phyloP scores from a whole-genome alignment of 2,329 filamentous ascomycete genomes.

The Aspergillus sp. region DNA sequence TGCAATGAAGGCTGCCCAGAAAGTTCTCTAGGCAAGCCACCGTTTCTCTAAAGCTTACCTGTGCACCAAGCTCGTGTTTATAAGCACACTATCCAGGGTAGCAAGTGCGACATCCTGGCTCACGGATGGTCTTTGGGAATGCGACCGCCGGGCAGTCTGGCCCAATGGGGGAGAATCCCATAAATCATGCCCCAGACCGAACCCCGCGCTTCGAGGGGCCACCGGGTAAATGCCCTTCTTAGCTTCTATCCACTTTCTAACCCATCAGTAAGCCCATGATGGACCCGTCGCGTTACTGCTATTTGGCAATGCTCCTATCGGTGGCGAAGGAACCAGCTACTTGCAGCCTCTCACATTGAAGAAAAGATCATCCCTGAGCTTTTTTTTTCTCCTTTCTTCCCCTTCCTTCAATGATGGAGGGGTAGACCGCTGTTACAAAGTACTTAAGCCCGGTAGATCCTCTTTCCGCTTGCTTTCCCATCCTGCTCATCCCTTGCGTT shows the following conservation, averaged over 20 bases:
- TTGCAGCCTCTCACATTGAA: background rate
- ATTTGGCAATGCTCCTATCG: background rate
- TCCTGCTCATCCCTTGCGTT: conserved; percentile 14
- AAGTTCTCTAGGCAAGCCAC: background rate
- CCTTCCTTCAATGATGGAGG: background rate
- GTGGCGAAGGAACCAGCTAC: background rate
- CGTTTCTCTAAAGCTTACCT: background rate
- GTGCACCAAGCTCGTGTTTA: background rate
- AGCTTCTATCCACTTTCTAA: background rate
- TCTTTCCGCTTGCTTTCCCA: conserved; percentile 2
- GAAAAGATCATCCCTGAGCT: background rate
- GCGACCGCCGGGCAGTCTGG: background rate
- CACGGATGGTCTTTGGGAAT: background rate
- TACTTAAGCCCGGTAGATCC: conserved; percentile 10
- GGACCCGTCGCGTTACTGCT: background rate
- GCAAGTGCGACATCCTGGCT: background rate
- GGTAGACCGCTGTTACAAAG: background rate
- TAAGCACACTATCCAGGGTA: background rate
- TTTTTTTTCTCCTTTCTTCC: background rate
- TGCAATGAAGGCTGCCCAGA: background rate
- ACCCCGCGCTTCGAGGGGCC: background rate
- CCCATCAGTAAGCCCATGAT: background rate
- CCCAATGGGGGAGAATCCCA: background rate
- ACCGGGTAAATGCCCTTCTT: conserved; percentile 4
- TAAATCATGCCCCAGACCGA: background rate